Evolutionary conservation across 176 grass and related monocot genomes (phyloP).

Genomic region (Leersia perrieri): DNA sequence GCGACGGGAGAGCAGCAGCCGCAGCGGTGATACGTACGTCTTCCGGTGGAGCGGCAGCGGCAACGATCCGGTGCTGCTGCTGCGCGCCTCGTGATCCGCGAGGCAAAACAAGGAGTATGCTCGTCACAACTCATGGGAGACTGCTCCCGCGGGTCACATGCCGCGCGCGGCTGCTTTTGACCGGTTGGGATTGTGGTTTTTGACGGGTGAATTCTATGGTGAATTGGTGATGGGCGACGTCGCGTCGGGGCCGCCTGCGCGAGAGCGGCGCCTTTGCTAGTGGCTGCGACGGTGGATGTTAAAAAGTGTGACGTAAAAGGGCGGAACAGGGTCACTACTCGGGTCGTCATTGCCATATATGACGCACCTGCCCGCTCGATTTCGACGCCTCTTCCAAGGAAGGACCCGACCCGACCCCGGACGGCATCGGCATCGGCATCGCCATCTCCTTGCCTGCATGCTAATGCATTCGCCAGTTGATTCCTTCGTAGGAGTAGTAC

Average conservation of each 20-base stretch:
- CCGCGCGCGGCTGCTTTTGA: constrained; percentile 43
- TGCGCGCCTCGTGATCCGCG: constrained; percentile 31
- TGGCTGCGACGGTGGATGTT: constrained; percentile 1
- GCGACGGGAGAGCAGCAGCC: no score
- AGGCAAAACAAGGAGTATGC: background rate
- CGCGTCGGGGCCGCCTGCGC: no score
- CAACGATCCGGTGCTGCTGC: background rate
- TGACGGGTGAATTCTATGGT: background rate
- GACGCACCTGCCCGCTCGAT: background rate
- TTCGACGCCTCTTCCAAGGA: background rate
- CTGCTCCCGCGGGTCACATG: constrained; percentile 45
- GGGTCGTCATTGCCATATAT: constrained; percentile 32
- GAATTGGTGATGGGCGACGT: background rate
- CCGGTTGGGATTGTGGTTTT: background rate
- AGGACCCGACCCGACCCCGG: background rate
- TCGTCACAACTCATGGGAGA: constrained; percentile 30
- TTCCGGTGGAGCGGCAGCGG: constrained; percentile 34
- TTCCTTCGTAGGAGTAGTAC: background rate
- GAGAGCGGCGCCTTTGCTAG: no score
- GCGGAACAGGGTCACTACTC: background rate
- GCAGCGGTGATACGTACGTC: constrained; percentile 13
- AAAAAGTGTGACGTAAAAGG: background rate
- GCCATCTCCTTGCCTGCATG: constrained; percentile 21
- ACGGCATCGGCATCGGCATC: background rate
- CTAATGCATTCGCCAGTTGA: background rate